phyloP scores from a whole-genome alignment of 2,329 filamentous ascomycete species.

The Emericellopsis atlantica region DNA sequence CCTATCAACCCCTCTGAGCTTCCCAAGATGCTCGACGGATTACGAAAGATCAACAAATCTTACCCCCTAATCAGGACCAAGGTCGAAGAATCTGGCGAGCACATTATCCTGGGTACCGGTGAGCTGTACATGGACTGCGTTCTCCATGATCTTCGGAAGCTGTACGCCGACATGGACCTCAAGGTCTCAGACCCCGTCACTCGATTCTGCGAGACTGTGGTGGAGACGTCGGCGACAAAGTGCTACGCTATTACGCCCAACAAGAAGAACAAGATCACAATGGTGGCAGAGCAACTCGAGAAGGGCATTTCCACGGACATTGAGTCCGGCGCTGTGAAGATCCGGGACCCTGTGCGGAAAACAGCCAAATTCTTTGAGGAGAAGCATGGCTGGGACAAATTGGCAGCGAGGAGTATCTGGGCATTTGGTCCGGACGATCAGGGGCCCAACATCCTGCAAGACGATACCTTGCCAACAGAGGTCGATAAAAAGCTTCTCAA shows the following conservation, averaged over 20 bases:
- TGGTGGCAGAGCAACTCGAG: slow-evolving; percentile 93
- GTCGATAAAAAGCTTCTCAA: slow-evolving; percentile 86
- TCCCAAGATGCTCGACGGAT: slow-evolving; percentile 95
- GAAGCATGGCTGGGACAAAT: slow-evolving; percentile 91
- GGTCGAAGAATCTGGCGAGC: slow-evolving; percentile 95
- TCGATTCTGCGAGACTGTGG: slow-evolving; percentile 93
- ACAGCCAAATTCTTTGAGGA: slow-evolving; percentile 97
- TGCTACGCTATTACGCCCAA: slow-evolving; percentile 97
- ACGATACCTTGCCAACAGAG: slow-evolving; percentile 88
- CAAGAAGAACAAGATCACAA: slow-evolving; percentile 98
- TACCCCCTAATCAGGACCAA: slow-evolving; percentile 94
- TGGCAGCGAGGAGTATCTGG: slow-evolving; percentile 93
- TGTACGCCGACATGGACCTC: slow-evolving; percentile 99
- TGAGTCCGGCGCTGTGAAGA: slow-evolving; percentile 77
- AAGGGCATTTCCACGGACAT: slow-evolving; percentile 93
- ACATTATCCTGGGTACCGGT: slow-evolving; percentile 87
- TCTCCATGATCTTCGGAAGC: slow-evolving; percentile 75
- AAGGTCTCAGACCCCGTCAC: slow-evolving; percentile 98
- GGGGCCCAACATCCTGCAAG: slow-evolving; percentile 90
- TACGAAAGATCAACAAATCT: slow-evolving; percentile 95
- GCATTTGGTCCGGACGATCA: slow-evolving; percentile 94
- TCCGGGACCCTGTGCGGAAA: slow-evolving; percentile 83
- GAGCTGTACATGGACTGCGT: slow-evolving; percentile 99
- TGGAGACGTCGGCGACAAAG: slow-evolving; percentile 93
- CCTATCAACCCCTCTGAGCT: slow-evolving; percentile 96